Evolutionary conservation across 441 rosid species (phyloP).

Genomic region (Syzygium syzygioides): DNA sequence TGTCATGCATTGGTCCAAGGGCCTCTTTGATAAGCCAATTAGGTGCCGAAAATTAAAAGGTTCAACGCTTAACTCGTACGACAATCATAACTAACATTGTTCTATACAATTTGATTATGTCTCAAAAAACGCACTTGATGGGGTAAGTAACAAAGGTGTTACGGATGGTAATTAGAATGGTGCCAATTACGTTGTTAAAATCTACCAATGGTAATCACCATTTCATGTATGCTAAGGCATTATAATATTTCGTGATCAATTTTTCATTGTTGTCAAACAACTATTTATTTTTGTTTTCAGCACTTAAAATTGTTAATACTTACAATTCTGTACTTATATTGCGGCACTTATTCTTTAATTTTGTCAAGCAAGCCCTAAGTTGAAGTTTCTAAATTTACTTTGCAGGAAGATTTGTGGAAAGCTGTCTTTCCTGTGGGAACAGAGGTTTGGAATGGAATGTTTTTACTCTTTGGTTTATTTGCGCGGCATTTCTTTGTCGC

Average conservation of each 20-base stretch:
- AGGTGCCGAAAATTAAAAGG: background rate
- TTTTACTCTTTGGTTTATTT: background rate
- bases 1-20: background rate
- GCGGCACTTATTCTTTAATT: background rate
- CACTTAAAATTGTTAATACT: background rate
- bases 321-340: background rate
- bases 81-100: background rate
- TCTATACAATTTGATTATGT: background rate
- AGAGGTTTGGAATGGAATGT: conserved; percentile 52
- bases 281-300: background rate
- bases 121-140: background rate
- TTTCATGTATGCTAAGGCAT: background rate
- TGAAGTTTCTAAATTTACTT: background rate
- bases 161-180: background rate
- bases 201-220: background rate
- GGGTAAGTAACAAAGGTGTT: background rate
- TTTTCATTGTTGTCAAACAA: background rate
- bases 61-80: background rate
- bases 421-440: conserved; percentile 91
- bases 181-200: background rate
- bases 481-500: background rate
- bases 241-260: background rate
- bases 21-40: background rate
- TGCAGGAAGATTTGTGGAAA: conserved; percentile 95
- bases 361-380: background rate